phyloP scores from a whole-genome alignment of 1,284 basidiomycete genomes.

The Puccinia coronata region DNA sequence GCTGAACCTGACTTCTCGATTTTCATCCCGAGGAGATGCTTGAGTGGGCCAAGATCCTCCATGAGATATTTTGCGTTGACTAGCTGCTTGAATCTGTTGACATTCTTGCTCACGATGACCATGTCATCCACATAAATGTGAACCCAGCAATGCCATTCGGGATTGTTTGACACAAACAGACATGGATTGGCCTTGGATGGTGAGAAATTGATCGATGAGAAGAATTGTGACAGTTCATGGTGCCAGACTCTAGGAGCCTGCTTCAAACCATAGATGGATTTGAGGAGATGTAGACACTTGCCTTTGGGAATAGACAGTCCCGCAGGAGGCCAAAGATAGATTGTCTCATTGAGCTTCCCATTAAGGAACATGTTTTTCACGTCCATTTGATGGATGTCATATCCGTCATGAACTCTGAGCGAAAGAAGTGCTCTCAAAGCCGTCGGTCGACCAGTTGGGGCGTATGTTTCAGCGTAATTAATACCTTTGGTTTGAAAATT shows the following conservation, averaged over 20 bases:
- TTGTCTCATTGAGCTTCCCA: background rate
- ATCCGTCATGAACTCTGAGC: no score
- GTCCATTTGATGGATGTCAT: slow-evolving; percentile 30
- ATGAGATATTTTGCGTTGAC: background rate
- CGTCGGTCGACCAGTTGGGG: no score
- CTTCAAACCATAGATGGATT: slow-evolving; percentile 29
- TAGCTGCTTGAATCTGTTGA: slow-evolving; percentile 12
- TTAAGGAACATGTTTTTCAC: slow-evolving; percentile 16
- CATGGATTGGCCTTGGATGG: slow-evolving; percentile 12
- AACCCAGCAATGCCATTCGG: slow-evolving; percentile 13
- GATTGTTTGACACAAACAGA: slow-evolving; percentile 7
- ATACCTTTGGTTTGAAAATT: slow-evolving; percentile 10
- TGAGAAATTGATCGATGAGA: slow-evolving; percentile 1
- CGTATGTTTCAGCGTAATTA: slow-evolving; percentile 4
- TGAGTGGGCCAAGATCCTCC: background rate
- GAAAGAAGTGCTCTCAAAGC: background rate
- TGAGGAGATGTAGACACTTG: background rate
- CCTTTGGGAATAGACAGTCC: background rate
- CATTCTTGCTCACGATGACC: slow-evolving; percentile 12
- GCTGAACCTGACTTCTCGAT: no score
- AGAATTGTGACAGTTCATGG: background rate
- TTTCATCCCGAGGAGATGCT: slow-evolving; percentile 23
- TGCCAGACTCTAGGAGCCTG: slow-evolving; percentile 28
- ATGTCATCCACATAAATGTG: no score
- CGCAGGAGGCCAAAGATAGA: slow-evolving; percentile 3